phyloP scores from a whole-genome alignment of 345 rosid species.

The Ceriops zippeliana region DNA sequence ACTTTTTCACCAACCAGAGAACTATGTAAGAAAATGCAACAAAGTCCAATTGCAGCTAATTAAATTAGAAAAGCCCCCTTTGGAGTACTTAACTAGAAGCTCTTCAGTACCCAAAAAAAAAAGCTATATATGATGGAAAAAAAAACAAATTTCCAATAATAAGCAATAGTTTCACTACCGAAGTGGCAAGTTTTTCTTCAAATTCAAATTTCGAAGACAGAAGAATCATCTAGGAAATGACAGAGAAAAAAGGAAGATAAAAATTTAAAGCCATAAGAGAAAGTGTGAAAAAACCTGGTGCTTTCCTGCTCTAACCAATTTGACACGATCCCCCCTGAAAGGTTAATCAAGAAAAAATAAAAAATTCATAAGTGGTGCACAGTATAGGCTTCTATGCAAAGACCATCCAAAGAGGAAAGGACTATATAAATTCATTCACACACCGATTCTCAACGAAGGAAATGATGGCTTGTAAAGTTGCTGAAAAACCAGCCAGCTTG shows the following conservation, averaged over 20 bases:
- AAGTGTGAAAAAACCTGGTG: constrained; percentile 61
- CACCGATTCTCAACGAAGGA: constrained; percentile 97
- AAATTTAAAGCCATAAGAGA: constrained; percentile 6
- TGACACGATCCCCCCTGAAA: constrained; percentile 75
- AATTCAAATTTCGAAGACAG: neutral
- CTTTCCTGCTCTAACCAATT: constrained; percentile 80
- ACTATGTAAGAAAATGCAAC: neutral
- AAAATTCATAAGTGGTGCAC: constrained; percentile 1
- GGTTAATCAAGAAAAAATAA: constrained; percentile 24
- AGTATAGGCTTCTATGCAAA: neutral
- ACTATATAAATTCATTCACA: constrained; percentile 15
- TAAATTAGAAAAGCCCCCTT: neutral
- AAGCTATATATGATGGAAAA: neutral
- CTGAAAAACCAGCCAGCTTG: constrained; percentile 98
- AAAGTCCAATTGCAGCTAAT: neutral
- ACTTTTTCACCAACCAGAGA: constrained; percentile 3
- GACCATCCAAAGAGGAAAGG: constrained; percentile 1
- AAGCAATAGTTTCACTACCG: neutral
- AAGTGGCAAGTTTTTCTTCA: neutral
- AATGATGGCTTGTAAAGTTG: constrained; percentile 97
- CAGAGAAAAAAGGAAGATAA: neutral
- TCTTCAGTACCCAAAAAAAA: neutral
- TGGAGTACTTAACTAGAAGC: neutral
- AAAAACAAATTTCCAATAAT: neutral
- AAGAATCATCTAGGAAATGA: neutral